A percentile compares a stretch with the other conserved stretches of the same genome.
Evolutionary conservation across 441 rosid species (phyloP).

Genomic region (Brassica hybrid): DNA sequence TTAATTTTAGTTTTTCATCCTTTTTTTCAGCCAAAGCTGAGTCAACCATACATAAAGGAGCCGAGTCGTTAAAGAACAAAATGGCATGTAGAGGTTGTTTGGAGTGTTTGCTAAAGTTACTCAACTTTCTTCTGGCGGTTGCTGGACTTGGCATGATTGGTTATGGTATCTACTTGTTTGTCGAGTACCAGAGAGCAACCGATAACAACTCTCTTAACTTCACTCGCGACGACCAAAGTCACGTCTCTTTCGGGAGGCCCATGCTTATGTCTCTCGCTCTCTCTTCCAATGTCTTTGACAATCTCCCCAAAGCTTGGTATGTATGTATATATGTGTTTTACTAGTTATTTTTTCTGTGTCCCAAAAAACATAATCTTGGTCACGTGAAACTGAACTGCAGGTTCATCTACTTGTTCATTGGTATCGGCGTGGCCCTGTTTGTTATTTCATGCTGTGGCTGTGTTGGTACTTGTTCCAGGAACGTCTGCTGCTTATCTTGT

Average conservation of each 20-base stretch:
- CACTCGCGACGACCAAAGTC: conserved; percentile 29
- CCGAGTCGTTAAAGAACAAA: neutral
- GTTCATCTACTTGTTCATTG: conserved; percentile 93
- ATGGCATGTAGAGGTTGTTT: conserved; percentile 91
- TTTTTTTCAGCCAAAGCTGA: neutral
- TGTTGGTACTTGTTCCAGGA: conserved; percentile 72
- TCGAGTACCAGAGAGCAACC: conserved; percentile 64
- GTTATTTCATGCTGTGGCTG: conserved; percentile 94
- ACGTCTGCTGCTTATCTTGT: conserved; percentile 90
- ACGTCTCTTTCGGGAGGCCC: conserved; percentile 79
- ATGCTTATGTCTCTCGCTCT: conserved; percentile 76
- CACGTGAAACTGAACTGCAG: conserved; percentile 56
- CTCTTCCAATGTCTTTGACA: conserved; percentile 56
- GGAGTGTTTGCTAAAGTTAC: conserved; percentile 84
- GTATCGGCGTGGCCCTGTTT: conserved; percentile 79
- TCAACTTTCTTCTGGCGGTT: conserved; percentile 81
- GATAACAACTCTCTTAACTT: conserved; percentile 49
- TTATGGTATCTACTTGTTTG: conserved; percentile 94
- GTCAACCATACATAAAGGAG: conserved; percentile 33
- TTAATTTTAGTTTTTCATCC: conserved; percentile 16
- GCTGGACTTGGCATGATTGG: conserved; percentile 96
- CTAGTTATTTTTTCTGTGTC: neutral
- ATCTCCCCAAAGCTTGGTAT: conserved; percentile 80
- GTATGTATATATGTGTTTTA: too few relatives aligned
- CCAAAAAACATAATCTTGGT: too few relatives aligned